Conservation (phyloP, 129 eudicot genomes). For the Pulicaria dysenterica region DNA sequence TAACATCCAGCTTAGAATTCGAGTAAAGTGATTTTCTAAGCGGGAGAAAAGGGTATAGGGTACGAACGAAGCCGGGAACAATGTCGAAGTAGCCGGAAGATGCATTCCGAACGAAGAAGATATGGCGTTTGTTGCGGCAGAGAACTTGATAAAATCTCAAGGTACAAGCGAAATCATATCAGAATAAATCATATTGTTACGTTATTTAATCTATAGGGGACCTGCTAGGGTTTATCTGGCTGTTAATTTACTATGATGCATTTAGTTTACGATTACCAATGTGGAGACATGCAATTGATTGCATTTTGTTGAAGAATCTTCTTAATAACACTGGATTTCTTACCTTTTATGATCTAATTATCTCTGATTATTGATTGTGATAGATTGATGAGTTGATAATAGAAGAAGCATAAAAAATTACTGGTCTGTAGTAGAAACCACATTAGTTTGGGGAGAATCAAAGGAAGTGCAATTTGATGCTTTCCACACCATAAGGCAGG, state of each 20-base stretch:
- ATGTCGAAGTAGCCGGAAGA: slow-evolving; percentile 1
- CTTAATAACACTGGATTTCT: slow-evolving; percentile 1
- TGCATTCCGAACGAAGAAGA: background rate
- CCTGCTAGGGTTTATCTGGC: background rate
- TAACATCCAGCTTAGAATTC: too few relatives aligned
- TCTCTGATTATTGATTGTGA: too few relatives aligned
- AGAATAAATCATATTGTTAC: background rate
- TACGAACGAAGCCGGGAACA: background rate
- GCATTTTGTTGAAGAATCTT: background rate
- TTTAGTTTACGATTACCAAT: too few relatives aligned
- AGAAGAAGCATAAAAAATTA: too few relatives aligned
- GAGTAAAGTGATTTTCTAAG: too few relatives aligned
- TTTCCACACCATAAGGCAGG: slow-evolving; percentile 14
- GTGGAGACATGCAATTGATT: too few relatives aligned
- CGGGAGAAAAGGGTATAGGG: too few relatives aligned
- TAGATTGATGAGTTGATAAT: too few relatives aligned
- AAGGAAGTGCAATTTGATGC: background rate
- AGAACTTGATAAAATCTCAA: background rate
- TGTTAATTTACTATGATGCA: background rate
- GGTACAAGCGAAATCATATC: slow-evolving; percentile 3
- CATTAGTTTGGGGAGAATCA: slow-evolving; percentile 3
- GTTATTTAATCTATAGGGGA: background rate
- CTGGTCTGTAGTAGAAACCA: background rate
- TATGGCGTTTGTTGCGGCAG: too few relatives aligned
- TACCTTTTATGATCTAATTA: background rate